Evolutionary conservation across 345 rosid species (phyloP).

Genomic region (Physaria fendleri): DNA sequence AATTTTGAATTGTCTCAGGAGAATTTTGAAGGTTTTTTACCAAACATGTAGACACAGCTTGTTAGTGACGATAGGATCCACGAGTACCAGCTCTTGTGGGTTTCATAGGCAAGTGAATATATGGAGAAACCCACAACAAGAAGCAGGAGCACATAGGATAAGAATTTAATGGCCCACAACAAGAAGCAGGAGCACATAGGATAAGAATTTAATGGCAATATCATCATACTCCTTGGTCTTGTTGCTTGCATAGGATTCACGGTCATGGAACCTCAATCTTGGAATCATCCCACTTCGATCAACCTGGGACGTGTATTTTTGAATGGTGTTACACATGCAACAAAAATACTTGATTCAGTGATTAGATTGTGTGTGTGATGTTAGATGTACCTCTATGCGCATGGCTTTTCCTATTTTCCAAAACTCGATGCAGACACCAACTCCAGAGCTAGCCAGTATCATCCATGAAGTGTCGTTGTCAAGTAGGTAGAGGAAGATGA

Average conservation of each 20-base stretch:
- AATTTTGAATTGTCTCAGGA: neutral
- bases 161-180: slow-evolving; percentile 70
- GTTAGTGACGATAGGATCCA: slow-evolving; percentile 97
- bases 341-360: neutral
- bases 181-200: slow-evolving; percentile 85
- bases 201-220: slow-evolving; percentile 89
- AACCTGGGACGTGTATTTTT: slow-evolving; percentile 41
- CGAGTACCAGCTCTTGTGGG: slow-evolving; percentile 98
- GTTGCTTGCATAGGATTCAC: slow-evolving; percentile 89
- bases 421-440: slow-evolving; percentile 94
- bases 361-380: slow-evolving; percentile 1
- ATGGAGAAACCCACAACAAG: slow-evolving; percentile 72
- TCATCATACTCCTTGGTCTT: slow-evolving; percentile 99
- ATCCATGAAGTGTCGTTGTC: slow-evolving; percentile 99
- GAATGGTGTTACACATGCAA: too few relatives aligned
- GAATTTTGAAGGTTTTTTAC: slow-evolving; percentile 33
- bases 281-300: slow-evolving; percentile 93
- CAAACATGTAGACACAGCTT: slow-evolving; percentile 99
- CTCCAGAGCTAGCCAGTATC: slow-evolving; percentile 95
- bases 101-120: slow-evolving; percentile 87
- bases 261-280: slow-evolving; percentile 84
- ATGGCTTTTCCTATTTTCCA: slow-evolving; percentile 99
- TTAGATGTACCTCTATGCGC: slow-evolving; percentile 76
- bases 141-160: slow-evolving; percentile 83
- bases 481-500: slow-evolving; percentile 88